Conservation (phyloP, 768 basidiomycete species). For the Naganishia friedmannii region DNA sequence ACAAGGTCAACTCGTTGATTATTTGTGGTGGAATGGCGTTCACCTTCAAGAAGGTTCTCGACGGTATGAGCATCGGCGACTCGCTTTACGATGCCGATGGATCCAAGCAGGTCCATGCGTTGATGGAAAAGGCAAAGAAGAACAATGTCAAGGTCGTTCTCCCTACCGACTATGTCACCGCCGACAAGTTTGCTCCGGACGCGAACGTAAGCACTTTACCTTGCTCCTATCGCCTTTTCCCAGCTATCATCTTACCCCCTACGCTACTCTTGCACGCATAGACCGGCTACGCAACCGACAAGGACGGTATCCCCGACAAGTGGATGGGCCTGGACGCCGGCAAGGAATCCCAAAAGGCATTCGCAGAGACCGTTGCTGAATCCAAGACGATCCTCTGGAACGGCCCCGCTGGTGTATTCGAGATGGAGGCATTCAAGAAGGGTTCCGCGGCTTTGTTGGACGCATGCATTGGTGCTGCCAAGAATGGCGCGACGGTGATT, state of each 20-base stretch:
- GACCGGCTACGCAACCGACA: conserved; percentile 62
- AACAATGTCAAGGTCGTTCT: conserved; percentile 92
- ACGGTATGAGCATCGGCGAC: conserved; percentile 80
- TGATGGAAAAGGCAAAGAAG: conserved; percentile 86
- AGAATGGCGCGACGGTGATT: conserved; percentile 84
- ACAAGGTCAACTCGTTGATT: conserved; percentile 95
- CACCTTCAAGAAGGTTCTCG: conserved; percentile 94
- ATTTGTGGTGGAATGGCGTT: conserved; percentile 99
- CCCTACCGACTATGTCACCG: conserved; percentile 90
- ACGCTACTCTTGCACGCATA: background rate
- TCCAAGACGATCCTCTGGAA: conserved; percentile 93
- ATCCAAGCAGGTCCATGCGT: conserved; percentile 72
- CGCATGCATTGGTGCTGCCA: conserved; percentile 79
- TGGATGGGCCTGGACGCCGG: conserved; percentile 97
- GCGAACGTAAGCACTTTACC: conserved; percentile 61
- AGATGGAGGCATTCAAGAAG: conserved; percentile 83
- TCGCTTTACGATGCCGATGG: conserved; percentile 91
- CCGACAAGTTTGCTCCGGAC: conserved; percentile 91
- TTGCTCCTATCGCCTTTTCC: background rate
- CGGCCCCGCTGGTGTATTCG: conserved; percentile 96
- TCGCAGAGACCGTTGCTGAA: conserved; percentile 72
- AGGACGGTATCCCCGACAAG: conserved; percentile 81
- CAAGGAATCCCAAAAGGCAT: conserved; percentile 74
- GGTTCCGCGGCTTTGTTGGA: conserved; percentile 82
- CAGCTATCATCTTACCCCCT: background rate